phyloP scores from a whole-genome alignment of 495 filamentous ascomycete genomes.

The Daldinia grandis region DNA sequence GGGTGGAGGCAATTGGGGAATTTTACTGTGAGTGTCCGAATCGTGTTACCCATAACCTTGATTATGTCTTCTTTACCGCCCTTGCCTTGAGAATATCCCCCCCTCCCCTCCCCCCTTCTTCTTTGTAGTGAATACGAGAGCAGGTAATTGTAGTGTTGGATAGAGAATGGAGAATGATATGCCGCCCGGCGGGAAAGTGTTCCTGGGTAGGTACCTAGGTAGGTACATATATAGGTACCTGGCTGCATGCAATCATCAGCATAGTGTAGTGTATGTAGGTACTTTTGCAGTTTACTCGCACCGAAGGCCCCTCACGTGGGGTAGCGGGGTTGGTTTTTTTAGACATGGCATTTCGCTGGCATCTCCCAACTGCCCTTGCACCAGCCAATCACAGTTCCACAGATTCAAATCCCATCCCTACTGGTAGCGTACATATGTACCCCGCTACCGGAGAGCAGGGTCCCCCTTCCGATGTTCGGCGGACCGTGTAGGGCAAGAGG shows the following conservation, averaged over 20 bases:
- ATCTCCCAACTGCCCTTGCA: constrained; percentile 15
- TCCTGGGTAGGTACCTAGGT: no score
- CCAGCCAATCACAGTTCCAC: constrained; percentile 19
- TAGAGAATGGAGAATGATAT: background rate
- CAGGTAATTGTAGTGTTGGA: background rate
- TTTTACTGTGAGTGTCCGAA: constrained; percentile 12
- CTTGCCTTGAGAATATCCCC: constrained; percentile 16
- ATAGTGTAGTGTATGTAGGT: background rate
- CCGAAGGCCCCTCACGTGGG: constrained; percentile 41
- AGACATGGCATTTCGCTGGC: constrained; percentile 21
- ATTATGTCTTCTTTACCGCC: constrained; percentile 22
- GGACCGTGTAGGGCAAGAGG: constrained; percentile 12
- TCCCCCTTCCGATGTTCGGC: constrained; percentile 38
- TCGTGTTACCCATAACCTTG: constrained; percentile 10
- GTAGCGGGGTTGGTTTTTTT: constrained; percentile 35
- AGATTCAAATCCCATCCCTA: constrained; percentile 39
- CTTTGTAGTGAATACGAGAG: background rate
- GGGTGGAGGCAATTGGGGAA: constrained; percentile 29
- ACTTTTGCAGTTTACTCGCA: constrained; percentile 42
- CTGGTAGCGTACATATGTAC: constrained; percentile 24
- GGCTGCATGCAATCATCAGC: constrained; percentile 37
- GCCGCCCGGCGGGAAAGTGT: background rate
- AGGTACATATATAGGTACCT: no score
- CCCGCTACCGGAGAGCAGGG: constrained; percentile 41
- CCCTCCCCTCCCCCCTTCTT: no score